A percentile compares a stretch with the other conserved stretches of the same genome.
phyloP scores from a whole-genome alignment of 2,329 filamentous ascomycete genomes.

The Colletotrichum gigasporum region DNA sequence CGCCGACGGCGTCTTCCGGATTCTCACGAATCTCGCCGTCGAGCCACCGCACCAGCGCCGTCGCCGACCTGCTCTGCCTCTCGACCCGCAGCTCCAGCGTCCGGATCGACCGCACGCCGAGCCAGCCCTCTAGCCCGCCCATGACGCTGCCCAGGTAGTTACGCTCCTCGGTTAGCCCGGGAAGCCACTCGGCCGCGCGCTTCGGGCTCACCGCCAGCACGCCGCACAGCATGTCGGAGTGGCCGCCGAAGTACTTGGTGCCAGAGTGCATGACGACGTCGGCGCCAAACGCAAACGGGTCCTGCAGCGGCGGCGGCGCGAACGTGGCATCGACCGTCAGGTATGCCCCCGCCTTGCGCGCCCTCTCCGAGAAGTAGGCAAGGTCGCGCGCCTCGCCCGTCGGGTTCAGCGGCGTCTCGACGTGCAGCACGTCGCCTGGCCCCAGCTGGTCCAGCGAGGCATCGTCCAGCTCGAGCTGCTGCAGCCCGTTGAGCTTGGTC shows the following conservation, averaged over 20 bases:
- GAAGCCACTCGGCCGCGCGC: conserved; percentile 64
- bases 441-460: conserved; percentile 66
- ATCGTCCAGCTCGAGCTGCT: conserved; percentile 70
- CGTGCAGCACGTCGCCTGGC: conserved; percentile 84
- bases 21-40: conserved; percentile 52
- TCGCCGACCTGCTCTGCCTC: conserved; percentile 78
- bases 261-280: conserved; percentile 93
- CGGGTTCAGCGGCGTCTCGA: conserved; percentile 95
- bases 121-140: conserved; percentile 91
- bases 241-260: conserved; percentile 96
- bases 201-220: conserved; percentile 74
- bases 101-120: conserved; percentile 85
- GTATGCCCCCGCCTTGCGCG: conserved; percentile 76
- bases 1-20: conserved; percentile 52
- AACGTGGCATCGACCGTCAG: conserved; percentile 93
- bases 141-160: conserved; percentile 84
- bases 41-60: conserved; percentile 78
- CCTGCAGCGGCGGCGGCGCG: conserved; percentile 86
- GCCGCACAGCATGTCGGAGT: conserved; percentile 92
- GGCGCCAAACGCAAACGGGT: conserved; percentile 83
- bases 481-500: conserved; percentile 77
- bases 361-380: conserved; percentile 74
- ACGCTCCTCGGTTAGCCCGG: conserved; percentile 72
- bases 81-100: conserved; percentile 86
- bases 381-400: conserved; percentile 84